Evolutionary conservation across 352 stramenopile species (phyloP).

Genomic region (Pythium sp.): DNA sequence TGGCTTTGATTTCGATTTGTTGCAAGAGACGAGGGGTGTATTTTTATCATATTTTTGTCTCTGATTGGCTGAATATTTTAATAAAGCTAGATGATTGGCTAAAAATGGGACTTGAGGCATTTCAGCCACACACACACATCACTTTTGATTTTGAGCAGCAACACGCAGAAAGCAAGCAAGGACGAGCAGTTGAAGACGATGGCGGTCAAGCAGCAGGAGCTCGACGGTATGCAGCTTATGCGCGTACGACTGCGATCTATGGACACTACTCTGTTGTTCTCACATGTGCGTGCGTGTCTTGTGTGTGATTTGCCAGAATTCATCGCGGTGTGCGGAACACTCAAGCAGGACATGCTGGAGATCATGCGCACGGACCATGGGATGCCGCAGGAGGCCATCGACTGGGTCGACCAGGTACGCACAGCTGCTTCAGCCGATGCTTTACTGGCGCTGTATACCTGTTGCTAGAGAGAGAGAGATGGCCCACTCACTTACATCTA

Average conservation of each 20-base stretch:
- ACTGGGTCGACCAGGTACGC: slow-evolving; percentile 63
- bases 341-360: slow-evolving; percentile 80
- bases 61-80: background rate
- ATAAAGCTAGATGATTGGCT: background rate
- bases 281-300: background rate
- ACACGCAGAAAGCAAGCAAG: background rate
- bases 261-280: background rate
- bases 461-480: no score
- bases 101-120: background rate
- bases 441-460: no score
- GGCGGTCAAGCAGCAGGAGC: slow-evolving; percentile 41
- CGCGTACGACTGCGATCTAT: background rate
- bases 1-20: background rate
- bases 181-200: slow-evolving; percentile 3
- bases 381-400: slow-evolving; percentile 75
- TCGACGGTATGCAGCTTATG: slow-evolving; percentile 26
- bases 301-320: slow-evolving; percentile 51
- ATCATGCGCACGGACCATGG: slow-evolving; percentile 56
- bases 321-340: slow-evolving; percentile 59
- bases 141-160: background rate
- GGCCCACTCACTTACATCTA: background rate
- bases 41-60: background rate
- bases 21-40: background rate
- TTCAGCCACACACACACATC: background rate
- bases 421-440: background rate